A percentile compares a stretch with the other conserved stretches of the same genome.
These are phyloP conservation scores for Chamaecyparis obtusa DNA, from an alignment of 75 land plant genomes.

Conservation along the genomic window DNA sequence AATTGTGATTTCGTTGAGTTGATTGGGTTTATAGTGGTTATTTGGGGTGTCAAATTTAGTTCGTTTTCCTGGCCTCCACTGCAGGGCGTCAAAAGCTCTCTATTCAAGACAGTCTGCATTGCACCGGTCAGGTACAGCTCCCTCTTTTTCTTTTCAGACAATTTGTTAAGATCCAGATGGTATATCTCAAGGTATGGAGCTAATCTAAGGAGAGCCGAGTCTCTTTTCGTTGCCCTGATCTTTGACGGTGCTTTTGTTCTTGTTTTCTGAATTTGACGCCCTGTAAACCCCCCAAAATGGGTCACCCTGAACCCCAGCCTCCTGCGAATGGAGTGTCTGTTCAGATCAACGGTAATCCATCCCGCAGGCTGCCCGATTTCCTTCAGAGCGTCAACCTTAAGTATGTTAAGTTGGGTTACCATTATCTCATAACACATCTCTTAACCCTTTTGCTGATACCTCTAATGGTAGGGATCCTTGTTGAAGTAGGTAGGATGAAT, in stretches of 20 bases:
- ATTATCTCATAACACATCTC: slow-evolving; percentile 57
- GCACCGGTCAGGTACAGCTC: background rate
- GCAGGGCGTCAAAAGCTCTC: background rate
- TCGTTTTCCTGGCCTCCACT: background rate
- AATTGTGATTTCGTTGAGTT: background rate
- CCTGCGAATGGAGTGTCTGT: slow-evolving; percentile 10
- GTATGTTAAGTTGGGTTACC: slow-evolving; percentile 71
- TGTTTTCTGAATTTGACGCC: background rate
- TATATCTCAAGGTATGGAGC: background rate
- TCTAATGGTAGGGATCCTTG: slow-evolving; percentile 39
- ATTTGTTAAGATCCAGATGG: background rate
- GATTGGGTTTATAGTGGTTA: background rate
- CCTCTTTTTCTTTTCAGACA: background rate
- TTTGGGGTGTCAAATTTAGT: background rate
- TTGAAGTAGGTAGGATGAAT: slow-evolving; percentile 45
- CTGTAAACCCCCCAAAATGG: background rate
- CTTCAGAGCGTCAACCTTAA: slow-evolving; percentile 66
- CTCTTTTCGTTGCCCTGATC: background rate
- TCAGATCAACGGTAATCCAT: background rate
- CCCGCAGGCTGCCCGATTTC: slow-evolving; percentile 56
- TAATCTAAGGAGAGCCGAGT: background rate
- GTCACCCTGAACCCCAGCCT: background rate
- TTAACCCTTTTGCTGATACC: slow-evolving; percentile 53
- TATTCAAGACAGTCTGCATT: background rate
- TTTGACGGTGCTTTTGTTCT: background rate